phyloP scores from a whole-genome alignment of 176 grass and related monocot species.

The Zizania latifolia region DNA sequence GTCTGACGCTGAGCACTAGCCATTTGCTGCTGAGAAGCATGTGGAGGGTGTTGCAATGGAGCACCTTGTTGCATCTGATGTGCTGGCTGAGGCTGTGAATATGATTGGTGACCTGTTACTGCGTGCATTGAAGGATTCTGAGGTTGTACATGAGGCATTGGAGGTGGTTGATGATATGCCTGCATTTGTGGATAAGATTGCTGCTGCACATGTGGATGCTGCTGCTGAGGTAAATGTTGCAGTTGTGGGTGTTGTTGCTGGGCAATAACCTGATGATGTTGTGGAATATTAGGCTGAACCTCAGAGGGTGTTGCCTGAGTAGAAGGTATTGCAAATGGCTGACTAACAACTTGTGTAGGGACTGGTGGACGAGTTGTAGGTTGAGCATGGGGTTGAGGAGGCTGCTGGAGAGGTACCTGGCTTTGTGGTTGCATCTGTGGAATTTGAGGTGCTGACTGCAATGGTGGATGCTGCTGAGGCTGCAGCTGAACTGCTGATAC shows the following conservation, averaged over 20 bases:
- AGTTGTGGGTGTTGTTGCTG: constrained; percentile 41
- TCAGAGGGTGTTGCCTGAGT: constrained; percentile 28
- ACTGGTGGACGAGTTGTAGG: constrained; percentile 30
- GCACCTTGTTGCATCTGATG: constrained; percentile 42
- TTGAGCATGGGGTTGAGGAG: constrained; percentile 33
- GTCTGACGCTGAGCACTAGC: constrained; percentile 39
- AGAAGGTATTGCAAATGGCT: constrained; percentile 44
- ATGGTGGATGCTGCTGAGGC: constrained; percentile 36
- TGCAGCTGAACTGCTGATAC: constrained; percentile 37
- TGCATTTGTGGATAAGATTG: constrained; percentile 58
- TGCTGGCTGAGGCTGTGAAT: constrained; percentile 43
- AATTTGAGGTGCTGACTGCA: constrained; percentile 44
- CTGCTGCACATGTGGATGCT: constrained; percentile 40
- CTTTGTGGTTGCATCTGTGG: constrained; percentile 38
- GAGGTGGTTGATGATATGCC: constrained; percentile 34
- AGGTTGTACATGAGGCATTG: constrained; percentile 31
- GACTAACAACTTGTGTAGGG: constrained; percentile 36
- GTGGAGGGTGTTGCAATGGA: constrained; percentile 32
- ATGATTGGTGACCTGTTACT: constrained; percentile 43
- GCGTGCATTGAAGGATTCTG: constrained; percentile 44
- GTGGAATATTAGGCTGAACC: constrained; percentile 37
- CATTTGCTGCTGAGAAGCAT: constrained; percentile 42
- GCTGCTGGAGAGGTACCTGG: constrained; percentile 26
- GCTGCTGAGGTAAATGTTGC: constrained; percentile 40
- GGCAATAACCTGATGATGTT: constrained; percentile 29